Evolutionary conservation across 805 yeast species (phyloP), one percentile per base, ranked within the genome.

Genomic region (Sugiyamaella floridensis): DNA sequence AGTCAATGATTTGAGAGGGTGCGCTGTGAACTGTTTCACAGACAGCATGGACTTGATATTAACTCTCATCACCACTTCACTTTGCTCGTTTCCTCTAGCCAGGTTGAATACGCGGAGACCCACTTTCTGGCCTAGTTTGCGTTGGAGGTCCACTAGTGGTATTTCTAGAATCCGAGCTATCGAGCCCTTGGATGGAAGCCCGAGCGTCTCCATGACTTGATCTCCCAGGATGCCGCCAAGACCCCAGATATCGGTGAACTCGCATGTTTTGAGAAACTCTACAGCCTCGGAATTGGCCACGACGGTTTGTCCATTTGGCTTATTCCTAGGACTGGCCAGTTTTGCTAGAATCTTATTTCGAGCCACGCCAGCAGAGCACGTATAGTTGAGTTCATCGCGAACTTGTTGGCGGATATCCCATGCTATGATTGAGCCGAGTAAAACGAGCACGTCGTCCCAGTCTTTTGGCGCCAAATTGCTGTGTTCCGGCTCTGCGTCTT

Each of bases 141-240:
- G 57, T 22, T 53, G 54, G 4, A 67, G 67, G 4, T 76, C 75
- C 0, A 64, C 52, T 2, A 68, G 57, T 0, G 78, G 63, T 63
- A 78, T 77, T 40, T 73, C 70, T 50, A 85, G 70, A 1, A 88
- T 74, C 52, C 66, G 74, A 2, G 75, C 69, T 60, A 85, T 75
- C 54, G 80, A 69, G 4, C 70, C 65, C 28, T 67, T 74, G 2
- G 70, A 69, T 0, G 85, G 86, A 1, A 80, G 68, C 1, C 74
- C 71, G n/a, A 89, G 66, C 16, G 71, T 66, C n/a, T 67, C 65
- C 15, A 75, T 56, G 0, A 89, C 72, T 11, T 71, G 69, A 10
- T 82, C 82, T 0, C 99, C 99, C 9, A 76, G 68, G 58, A 87
- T 88, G 1, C 98, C 99, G 6, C 99, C 98, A 75, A 92, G 72